Evolutionary conservation across 163 green algal species (phyloP).

Genomic region (Coccomyxa subellipsoidea): DNA sequence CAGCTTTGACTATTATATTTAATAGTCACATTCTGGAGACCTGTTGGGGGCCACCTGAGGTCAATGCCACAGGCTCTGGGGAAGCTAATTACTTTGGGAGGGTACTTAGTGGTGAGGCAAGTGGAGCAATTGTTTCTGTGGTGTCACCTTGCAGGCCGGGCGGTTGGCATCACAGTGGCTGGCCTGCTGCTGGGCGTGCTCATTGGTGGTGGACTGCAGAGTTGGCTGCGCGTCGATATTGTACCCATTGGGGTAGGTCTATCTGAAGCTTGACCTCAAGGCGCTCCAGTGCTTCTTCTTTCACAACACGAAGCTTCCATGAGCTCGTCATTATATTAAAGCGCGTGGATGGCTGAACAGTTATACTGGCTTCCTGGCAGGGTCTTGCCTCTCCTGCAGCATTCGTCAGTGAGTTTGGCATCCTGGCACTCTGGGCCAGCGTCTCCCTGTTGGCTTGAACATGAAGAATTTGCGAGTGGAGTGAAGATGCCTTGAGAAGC

Average conservation of each 20-base stretch:
- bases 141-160: constrained; percentile 32
- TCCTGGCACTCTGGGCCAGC: constrained; percentile 36
- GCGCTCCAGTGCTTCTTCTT: too few relatives aligned
- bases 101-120: too few relatives aligned
- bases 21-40: too few relatives aligned
- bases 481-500: too few relatives aligned
- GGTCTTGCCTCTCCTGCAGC: constrained; percentile 51
- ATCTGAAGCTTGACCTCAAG: not conserved
- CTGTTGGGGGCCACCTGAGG: too few relatives aligned
- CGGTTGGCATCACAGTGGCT: constrained; percentile 47
- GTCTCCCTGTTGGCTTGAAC: constrained; percentile 7
- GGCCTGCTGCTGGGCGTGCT: constrained; percentile 63
- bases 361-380: too few relatives aligned
- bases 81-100: too few relatives aligned
- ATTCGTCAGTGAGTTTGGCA: constrained; percentile 52
- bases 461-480: not conserved
- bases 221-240: constrained; percentile 85
- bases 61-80: too few relatives aligned
- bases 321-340: too few relatives aligned
- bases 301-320: too few relatives aligned
- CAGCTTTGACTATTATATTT: too few relatives aligned
- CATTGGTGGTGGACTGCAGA: constrained; percentile 66
- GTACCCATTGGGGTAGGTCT: constrained; percentile 70
- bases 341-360: not conserved
- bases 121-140: not conserved